Base-by-base conservation (phyloP, 2,329 filamentous ascomycete species). In the Cryphonectria radicalis region DNA sequence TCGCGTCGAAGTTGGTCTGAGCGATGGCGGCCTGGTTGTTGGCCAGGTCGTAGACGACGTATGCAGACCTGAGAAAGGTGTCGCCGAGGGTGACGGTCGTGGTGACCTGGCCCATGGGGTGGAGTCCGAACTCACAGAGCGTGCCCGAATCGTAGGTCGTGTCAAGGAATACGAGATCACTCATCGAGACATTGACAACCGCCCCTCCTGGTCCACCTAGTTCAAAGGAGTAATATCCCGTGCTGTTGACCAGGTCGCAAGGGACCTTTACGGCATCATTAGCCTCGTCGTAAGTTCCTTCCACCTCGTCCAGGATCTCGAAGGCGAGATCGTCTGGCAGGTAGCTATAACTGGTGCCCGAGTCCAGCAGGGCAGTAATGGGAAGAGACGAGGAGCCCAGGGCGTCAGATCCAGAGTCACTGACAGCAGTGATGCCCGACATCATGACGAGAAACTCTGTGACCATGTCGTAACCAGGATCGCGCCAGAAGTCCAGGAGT, bases 1-100 rank as follows among this genome's bases (percentile, higher is more conserved):
- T 86, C 0, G 85, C 80, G 77, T 88, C 88, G 78, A 89, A 88
- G n/a, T 84, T 81, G n/a, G 85, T 84, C 70, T 86, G 81, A 0
- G 84, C 86, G 19, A 88, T 78, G 19, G 80, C 85, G 65, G 88
- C 82, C 72, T 84, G 79, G 73, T 86, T 82, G 75, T 87, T 87
- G 17, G 80, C 82, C 19, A 88, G 79, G 74, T 88, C 86, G 73
- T 87, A 88, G 19, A 88, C 86, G 2, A 86, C 84, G 72, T 88
- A 88, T 0, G 86, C 86, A 60, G 84, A 85, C 71, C 86, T 80
- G 50, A 89, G 79, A 77, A 88, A 88, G 1, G 85, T 85, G 74
- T 88, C 86, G 6, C 87, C 86, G 53, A 88, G 80, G 14, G 82
- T 73, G 22, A 66, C 8, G n/a, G 28, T 19, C 35, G n/a, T 22